A percentile compares a stretch with the other conserved stretches of the same genome.
phyloP scores from a whole-genome alignment of 179 eudicot species.

The Pouteria campechiana region DNA sequence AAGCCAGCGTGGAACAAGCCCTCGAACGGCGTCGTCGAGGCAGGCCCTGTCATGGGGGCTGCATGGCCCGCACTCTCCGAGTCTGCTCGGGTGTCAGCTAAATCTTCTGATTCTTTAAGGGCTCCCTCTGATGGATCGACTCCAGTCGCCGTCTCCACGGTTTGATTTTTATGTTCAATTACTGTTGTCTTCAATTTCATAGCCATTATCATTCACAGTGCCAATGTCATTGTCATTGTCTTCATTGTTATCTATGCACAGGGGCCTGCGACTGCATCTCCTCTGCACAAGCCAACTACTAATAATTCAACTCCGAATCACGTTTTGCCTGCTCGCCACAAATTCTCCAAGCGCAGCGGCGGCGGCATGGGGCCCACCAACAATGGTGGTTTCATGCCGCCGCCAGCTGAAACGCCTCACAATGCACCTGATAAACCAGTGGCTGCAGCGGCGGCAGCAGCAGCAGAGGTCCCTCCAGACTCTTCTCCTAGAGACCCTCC shows the following conservation, averaged over 20 bases:
- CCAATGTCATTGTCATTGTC: neutral
- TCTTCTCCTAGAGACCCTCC: slow-evolving; percentile 17
- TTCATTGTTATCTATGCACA: slow-evolving; percentile 4
- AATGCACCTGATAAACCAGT: slow-evolving; percentile 24
- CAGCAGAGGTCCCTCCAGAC: no score
- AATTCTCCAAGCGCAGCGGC: slow-evolving; percentile 49
- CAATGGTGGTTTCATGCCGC: slow-evolving; percentile 30
- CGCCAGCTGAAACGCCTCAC: slow-evolving; percentile 21
- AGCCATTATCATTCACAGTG: neutral
- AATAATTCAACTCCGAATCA: slow-evolving; percentile 28
- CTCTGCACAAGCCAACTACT: slow-evolving; percentile 18
- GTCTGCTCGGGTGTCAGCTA: slow-evolving; percentile 50
- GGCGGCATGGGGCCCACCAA: slow-evolving; percentile 22
- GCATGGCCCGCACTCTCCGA: slow-evolving; percentile 85
- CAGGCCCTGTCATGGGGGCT: slow-evolving; percentile 54
- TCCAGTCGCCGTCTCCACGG: slow-evolving; percentile 22
- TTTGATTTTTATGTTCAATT: slow-evolving; percentile 8
- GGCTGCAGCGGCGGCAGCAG: slow-evolving; percentile 12
- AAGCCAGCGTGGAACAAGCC: slow-evolving; percentile 76
- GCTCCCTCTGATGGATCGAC: slow-evolving; percentile 24
- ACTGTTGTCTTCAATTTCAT: neutral
- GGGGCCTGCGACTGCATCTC: slow-evolving; percentile 32
- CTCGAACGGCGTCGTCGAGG: slow-evolving; percentile 33
- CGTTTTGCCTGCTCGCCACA: slow-evolving; percentile 48
- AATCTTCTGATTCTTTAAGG: slow-evolving; percentile 33